These are phyloP conservation scores for Verbascum thapsus DNA, from an alignment of 257 asterid species.

Conservation along the genomic window DNA sequence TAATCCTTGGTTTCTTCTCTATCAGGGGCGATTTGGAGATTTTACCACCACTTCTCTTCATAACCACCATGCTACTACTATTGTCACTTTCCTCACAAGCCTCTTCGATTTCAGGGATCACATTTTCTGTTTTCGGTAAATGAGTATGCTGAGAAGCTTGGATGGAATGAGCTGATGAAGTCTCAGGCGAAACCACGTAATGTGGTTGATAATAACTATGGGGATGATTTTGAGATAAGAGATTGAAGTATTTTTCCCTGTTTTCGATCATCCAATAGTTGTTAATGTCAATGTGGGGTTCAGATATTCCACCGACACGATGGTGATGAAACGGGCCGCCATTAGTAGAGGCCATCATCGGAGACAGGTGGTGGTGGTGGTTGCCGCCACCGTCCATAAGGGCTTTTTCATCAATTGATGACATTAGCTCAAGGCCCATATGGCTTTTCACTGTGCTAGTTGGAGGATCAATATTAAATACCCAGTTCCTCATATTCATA, in stretches of 20 bases:
- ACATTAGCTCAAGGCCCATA: slow-evolving; percentile 60
- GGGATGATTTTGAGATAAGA: slow-evolving; percentile 42
- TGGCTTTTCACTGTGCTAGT: slow-evolving; percentile 39
- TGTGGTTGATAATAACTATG: slow-evolving; percentile 42
- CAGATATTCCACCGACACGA: slow-evolving; percentile 61
- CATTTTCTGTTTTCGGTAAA: slow-evolving; percentile 41
- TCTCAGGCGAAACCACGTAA: slow-evolving; percentile 58
- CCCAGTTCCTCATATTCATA: slow-evolving; percentile 61
- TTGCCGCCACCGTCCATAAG: slow-evolving; percentile 41
- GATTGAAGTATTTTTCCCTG: slow-evolving; percentile 54
- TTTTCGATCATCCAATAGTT: slow-evolving; percentile 56
- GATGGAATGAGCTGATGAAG: slow-evolving; percentile 54
- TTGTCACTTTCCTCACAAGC: slow-evolving; percentile 49
- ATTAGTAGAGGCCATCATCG: slow-evolving; percentile 54
- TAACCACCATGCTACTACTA: slow-evolving; percentile 32
- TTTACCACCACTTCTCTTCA: slow-evolving; percentile 57
- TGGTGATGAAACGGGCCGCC: slow-evolving; percentile 68
- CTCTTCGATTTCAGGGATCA: slow-evolving; percentile 41
- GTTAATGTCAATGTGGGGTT: slow-evolving; percentile 43
- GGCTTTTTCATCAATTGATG: slow-evolving; percentile 60
- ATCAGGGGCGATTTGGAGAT: slow-evolving; percentile 48
- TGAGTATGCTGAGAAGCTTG: slow-evolving; percentile 47
- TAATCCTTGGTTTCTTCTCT: slow-evolving; percentile 63
- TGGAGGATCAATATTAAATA: slow-evolving; percentile 42
- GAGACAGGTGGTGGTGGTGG: slow-evolving; percentile 42